phyloP scores from a whole-genome alignment of 78 protist genomes.

The Salpingoeca rosetta region DNA sequence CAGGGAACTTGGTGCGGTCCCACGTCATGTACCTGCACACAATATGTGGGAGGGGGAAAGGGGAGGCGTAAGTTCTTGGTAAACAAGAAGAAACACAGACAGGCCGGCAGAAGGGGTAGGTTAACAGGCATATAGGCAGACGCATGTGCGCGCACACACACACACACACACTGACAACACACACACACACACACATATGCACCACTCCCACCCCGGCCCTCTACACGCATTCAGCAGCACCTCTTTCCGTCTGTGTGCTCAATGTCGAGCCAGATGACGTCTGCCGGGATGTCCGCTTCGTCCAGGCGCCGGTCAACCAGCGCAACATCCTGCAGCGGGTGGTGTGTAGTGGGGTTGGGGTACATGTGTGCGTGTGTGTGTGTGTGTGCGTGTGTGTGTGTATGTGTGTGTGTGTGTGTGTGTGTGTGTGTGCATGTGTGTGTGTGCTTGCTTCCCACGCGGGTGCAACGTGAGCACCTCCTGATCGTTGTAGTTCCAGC shows the following conservation, averaged over 20 bases:
- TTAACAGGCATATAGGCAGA: too few species aligned
- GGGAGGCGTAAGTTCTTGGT: too few species aligned
- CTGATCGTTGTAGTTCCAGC: conserved; percentile 94
- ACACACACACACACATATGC: too few species aligned
- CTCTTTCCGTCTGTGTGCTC: conserved; percentile 96
- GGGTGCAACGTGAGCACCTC: conserved; percentile 2
- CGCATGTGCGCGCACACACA: neutral
- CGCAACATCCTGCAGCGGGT: conserved; percentile 27
- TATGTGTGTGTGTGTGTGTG: conserved; percentile 8
- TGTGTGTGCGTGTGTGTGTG: too few species aligned
- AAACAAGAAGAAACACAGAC: too few species aligned
- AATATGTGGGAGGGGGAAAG: conserved; percentile 4
- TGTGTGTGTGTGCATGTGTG: neutral
- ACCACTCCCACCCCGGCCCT: too few species aligned
- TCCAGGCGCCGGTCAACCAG: conserved; percentile 71
- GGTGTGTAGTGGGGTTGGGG: too few species aligned
- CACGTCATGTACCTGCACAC: conserved; percentile 98
- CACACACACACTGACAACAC: too few species aligned
- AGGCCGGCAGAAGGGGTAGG: too few species aligned
- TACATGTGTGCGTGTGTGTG: too few species aligned
- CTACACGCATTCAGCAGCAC: too few species aligned
- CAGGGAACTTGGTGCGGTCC: conserved; percentile 83
- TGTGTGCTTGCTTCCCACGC: too few species aligned
- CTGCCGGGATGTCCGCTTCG: conserved; percentile 84
- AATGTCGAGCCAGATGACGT: conserved; percentile 98